phyloP scores from a whole-genome alignment of 345 rosid genomes.

The Hevea brasiliensis region DNA sequence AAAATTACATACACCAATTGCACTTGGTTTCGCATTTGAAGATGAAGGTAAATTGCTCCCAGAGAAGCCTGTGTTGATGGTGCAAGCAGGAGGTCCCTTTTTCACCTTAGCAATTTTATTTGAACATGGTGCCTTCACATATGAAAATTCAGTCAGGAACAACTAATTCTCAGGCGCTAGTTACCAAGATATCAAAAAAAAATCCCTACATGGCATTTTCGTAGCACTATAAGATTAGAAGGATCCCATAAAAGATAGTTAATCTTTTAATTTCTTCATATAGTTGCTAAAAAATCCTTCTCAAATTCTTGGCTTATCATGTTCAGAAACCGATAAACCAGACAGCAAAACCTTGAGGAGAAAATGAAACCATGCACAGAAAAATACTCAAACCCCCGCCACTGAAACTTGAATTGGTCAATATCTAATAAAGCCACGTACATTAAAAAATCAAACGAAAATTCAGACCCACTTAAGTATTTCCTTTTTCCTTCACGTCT shows the following conservation, averaged over 20 bases:
- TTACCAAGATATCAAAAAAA: too few species aligned
- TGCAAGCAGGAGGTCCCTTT: conserved; percentile 42
- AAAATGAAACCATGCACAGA: background rate
- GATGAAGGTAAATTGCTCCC: conserved; percentile 32
- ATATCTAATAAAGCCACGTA: background rate
- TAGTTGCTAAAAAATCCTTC: background rate
- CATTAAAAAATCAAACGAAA: background rate
- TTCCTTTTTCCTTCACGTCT: background rate
- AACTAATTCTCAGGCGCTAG: background rate
- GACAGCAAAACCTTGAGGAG: background rate
- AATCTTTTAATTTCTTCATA: background rate
- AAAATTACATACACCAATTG: conserved; percentile 36
- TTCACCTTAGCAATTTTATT: conserved; percentile 56
- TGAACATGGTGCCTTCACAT: conserved; percentile 48
- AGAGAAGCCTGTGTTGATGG: conserved; percentile 23
- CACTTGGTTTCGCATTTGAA: conserved; percentile 33
- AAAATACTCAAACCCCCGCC: background rate
- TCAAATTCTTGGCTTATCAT: background rate
- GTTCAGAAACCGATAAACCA: background rate
- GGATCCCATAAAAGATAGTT: background rate
- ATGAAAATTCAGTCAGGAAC: conserved; percentile 20
- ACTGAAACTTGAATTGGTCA: background rate
- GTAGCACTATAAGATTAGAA: background rate
- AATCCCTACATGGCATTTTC: background rate
- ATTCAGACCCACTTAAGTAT: background rate